Evolutionary conservation across 352 stramenopile species (phyloP).

Genomic region (Globisporangium iwayamae): DNA sequence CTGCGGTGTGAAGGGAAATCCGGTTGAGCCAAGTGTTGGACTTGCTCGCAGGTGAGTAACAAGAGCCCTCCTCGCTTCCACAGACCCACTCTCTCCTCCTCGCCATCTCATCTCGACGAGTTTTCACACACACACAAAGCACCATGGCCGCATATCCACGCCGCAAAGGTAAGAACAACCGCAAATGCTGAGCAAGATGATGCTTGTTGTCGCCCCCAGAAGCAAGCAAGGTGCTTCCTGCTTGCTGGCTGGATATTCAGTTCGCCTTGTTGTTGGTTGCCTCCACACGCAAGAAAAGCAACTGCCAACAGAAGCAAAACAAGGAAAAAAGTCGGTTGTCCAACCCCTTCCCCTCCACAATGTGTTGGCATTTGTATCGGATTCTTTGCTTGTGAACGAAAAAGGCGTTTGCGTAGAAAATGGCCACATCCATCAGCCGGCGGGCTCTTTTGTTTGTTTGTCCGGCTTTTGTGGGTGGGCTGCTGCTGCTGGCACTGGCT

Average conservation of each 20-base stretch:
- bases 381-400: constrained; percentile 5
- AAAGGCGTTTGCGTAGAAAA: constrained; percentile 12
- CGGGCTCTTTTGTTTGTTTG: neutral
- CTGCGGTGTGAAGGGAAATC: neutral
- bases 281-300: neutral
- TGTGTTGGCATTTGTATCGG: neutral
- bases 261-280: neutral
- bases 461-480: constrained; percentile 10
- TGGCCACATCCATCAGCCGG: constrained; percentile 19
- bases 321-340: neutral
- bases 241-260: neutral
- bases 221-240: neutral
- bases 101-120: neutral
- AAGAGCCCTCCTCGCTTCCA: neutral
- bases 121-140: neutral
- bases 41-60: neutral
- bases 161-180: neutral
- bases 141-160: neutral
- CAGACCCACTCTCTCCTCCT: neutral
- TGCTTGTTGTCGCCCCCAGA: neutral
- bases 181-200: neutral
- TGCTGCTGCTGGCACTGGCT: neutral
- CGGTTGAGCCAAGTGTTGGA: neutral
- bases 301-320: neutral
- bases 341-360: neutral